Conservation (phyloP, 331 rosid species). For the Pyracantha coccinea region DNA sequence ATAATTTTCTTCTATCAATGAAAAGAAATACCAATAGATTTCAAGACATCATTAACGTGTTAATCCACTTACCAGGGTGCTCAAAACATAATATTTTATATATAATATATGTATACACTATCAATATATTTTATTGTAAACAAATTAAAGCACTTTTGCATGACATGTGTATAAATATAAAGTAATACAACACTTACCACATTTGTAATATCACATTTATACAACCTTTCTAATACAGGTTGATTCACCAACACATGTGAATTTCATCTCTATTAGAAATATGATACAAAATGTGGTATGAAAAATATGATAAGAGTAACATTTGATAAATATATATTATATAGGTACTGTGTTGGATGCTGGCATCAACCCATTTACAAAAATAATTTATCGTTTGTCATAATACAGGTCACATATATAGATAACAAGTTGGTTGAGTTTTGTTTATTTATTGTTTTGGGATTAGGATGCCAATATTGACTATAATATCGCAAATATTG, state of each 20-base stretch:
- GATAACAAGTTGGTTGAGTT: background rate
- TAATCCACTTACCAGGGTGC: background rate
- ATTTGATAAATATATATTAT: no score
- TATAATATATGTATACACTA: background rate
- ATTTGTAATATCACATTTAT: no score
- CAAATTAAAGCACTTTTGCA: background rate
- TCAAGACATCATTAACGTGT: background rate
- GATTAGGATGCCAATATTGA: background rate
- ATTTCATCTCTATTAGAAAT: no score
- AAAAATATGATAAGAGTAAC: no score
- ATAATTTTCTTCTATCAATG: background rate
- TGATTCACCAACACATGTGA: no score
- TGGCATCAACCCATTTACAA: background rate
- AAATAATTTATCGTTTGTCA: background rate
- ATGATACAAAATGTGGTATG: no score
- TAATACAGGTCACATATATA: background rate
- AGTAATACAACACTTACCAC: background rate
- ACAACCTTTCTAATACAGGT: no score
- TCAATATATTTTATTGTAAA: no score
- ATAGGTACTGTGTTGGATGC: no score
- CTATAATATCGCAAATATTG: background rate
- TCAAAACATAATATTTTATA: background rate
- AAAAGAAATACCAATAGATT: background rate
- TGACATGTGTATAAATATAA: background rate
- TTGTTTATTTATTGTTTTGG: background rate